Evolutionary conservation across 2,329 filamentous ascomycete species (phyloP).

Genomic region (Clonostachys rhizophaga): DNA sequence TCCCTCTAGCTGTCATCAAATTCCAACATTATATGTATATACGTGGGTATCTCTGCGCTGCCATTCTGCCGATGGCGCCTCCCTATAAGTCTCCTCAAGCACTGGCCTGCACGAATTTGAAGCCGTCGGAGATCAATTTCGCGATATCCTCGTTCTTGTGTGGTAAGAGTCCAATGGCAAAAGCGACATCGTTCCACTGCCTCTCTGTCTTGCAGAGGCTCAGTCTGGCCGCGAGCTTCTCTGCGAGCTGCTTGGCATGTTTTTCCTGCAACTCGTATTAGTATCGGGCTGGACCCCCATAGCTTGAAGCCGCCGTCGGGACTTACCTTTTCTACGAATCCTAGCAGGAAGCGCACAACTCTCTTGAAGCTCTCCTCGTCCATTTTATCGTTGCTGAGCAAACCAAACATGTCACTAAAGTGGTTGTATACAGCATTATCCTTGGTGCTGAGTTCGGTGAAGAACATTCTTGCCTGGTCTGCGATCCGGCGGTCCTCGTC

Average conservation of each 20-base stretch:
- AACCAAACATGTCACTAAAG: conserved; percentile 98
- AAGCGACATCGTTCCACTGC: conserved; percentile 97
- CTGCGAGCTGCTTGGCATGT: conserved; percentile 88
- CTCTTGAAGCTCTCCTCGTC: conserved; percentile 82
- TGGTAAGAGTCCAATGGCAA: conserved; percentile 80
- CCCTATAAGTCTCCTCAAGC: conserved; percentile 31
- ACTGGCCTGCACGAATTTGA: conserved; percentile 62
- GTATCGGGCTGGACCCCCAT: conserved; percentile 1
- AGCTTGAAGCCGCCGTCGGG: neutral
- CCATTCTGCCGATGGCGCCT: too few species aligned
- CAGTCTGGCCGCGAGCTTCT: conserved; percentile 86
- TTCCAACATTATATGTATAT: too few species aligned
- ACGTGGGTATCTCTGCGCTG: too few species aligned
- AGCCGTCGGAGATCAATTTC: conserved; percentile 71
- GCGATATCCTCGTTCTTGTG: conserved; percentile 91
- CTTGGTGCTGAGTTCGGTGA: conserved; percentile 94
- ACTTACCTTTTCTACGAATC: conserved; percentile 93
- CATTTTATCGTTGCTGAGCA: conserved; percentile 74
- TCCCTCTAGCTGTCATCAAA: too few species aligned
- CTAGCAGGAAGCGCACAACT: conserved; percentile 88
- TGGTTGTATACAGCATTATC: conserved; percentile 99
- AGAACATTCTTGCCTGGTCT: conserved; percentile 96
- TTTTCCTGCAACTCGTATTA: conserved; percentile 66
- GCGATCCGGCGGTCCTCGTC: conserved; percentile 93
- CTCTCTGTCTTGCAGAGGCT: conserved; percentile 84